Evolutionary conservation across 768 basidiomycete species (phyloP).

Genomic region (Lactarius psammicola): DNA sequence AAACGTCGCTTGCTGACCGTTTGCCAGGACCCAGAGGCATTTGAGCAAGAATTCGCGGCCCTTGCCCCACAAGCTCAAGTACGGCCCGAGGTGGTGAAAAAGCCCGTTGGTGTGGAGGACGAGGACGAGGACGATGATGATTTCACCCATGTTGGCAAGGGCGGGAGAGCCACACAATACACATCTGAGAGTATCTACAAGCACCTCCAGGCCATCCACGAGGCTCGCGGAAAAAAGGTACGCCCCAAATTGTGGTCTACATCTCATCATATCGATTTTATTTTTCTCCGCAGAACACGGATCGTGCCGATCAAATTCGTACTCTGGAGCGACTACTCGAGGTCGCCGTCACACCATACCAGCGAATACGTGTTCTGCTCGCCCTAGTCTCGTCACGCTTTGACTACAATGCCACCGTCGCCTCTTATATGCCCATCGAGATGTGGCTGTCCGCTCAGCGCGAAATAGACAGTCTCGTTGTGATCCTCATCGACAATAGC

Average conservation of each 20-base stretch:
- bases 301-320: constrained; percentile 90
- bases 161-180: constrained; percentile 79
- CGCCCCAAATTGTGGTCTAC: constrained; percentile 24
- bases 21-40: constrained; percentile 80
- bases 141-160: constrained; percentile 89
- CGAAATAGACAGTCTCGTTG: constrained; percentile 86
- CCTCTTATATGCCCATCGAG: constrained; percentile 88
- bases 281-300: constrained; percentile 73
- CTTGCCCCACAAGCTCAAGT: constrained; percentile 47
- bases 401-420: constrained; percentile 89
- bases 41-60: constrained; percentile 70
- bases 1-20: not conserved
- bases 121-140: constrained; percentile 54
- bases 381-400: constrained; percentile 93
- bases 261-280: not conserved
- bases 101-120: constrained; percentile 38
- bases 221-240: constrained; percentile 96
- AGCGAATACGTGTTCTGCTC: constrained; percentile 90
- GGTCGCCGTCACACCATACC: constrained; percentile 85
- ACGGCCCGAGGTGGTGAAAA: constrained; percentile 39
- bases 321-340: constrained; percentile 85
- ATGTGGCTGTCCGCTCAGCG: constrained; percentile 84
- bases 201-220: constrained; percentile 85
- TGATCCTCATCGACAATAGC: constrained; percentile 67
- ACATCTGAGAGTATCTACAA: constrained; percentile 89